These are phyloP conservation scores for Citrus sinensis DNA, from an alignment of 345 rosid genomes.

Conservation along the genomic window DNA sequence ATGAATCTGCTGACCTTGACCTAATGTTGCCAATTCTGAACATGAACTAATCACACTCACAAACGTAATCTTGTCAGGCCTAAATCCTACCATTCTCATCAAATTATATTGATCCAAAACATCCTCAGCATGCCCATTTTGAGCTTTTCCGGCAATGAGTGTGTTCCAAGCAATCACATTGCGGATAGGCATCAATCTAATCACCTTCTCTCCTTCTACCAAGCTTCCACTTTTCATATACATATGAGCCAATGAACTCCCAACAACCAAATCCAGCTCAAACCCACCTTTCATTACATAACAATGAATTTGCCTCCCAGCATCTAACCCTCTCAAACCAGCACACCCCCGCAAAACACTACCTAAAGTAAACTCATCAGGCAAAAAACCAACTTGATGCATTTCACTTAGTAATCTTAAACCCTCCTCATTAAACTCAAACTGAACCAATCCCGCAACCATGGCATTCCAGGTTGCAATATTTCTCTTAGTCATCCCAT, in stretches of 20 bases:
- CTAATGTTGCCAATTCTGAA: slow-evolving; percentile 64
- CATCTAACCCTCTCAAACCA: slow-evolving; percentile 38
- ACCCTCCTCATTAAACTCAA: slow-evolving; percentile 57
- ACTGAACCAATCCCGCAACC: slow-evolving; percentile 51
- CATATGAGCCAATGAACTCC: slow-evolving; percentile 72
- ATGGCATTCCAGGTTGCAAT: slow-evolving; percentile 70
- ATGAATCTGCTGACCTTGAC: slow-evolving; percentile 80
- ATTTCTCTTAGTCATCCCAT: slow-evolving; percentile 61
- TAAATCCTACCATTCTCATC: slow-evolving; percentile 57
- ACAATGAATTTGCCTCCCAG: slow-evolving; percentile 62
- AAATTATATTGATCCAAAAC: slow-evolving; percentile 47
- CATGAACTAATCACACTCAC: slow-evolving; percentile 69
- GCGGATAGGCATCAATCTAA: slow-evolving; percentile 44
- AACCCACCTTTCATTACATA: slow-evolving; percentile 47
- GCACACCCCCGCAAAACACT: slow-evolving; percentile 71
- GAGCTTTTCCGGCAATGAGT: slow-evolving; percentile 64
- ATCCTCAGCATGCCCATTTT: slow-evolving; percentile 49
- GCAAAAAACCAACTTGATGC: slow-evolving; percentile 45
- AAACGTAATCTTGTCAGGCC: slow-evolving; percentile 62
- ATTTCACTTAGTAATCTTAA: slow-evolving; percentile 46
- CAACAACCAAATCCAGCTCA: slow-evolving; percentile 49
- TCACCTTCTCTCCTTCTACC: slow-evolving; percentile 57
- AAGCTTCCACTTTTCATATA: slow-evolving; percentile 63
- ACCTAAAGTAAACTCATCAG: slow-evolving; percentile 60
- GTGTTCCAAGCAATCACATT: slow-evolving; percentile 73